A percentile compares a stretch with the other conserved stretches of the same genome.
phyloP scores from a whole-genome alignment of 2,329 filamentous ascomycete genomes.

The Alternaria panax region DNA sequence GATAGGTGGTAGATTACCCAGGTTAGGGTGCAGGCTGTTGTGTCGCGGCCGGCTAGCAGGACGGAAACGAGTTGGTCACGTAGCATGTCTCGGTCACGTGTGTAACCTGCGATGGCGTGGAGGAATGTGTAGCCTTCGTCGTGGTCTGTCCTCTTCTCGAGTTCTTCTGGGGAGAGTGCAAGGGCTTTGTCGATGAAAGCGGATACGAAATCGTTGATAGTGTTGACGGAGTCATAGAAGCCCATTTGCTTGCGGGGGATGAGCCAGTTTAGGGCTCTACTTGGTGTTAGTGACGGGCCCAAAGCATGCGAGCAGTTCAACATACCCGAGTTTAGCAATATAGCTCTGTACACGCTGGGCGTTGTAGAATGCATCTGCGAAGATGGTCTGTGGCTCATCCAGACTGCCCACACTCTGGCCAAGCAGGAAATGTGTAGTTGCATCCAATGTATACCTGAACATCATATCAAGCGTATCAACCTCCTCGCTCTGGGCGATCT shows the following conservation, averaged over 20 bases:
- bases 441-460: constrained; percentile 79
- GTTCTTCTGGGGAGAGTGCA: constrained; percentile 71
- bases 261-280: constrained; percentile 65
- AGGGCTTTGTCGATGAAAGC: constrained; percentile 79
- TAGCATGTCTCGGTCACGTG: constrained; percentile 70
- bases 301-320: not conserved
- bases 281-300: constrained; percentile 6
- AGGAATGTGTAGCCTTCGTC: constrained; percentile 83
- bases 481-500: constrained; percentile 62
- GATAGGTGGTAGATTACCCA: constrained; percentile 86
- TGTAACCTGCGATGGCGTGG: constrained; percentile 82
- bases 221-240: constrained; percentile 70
- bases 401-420: constrained; percentile 74
- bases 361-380: constrained; percentile 82
- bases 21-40: constrained; percentile 80
- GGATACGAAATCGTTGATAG: constrained; percentile 78
- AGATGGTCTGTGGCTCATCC: constrained; percentile 66
- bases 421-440: constrained; percentile 85
- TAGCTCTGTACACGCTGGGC: constrained; percentile 78
- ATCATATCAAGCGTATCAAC: constrained; percentile 79
- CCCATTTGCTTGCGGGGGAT: constrained; percentile 67
- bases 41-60: constrained; percentile 85
- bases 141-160: constrained; percentile 74
- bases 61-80: constrained; percentile 79
- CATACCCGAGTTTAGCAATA: constrained; percentile 68